These are phyloP conservation scores for Psilocybe mexicana DNA, from an alignment of 1,284 basidiomycete species.

Conservation along the genomic window DNA sequence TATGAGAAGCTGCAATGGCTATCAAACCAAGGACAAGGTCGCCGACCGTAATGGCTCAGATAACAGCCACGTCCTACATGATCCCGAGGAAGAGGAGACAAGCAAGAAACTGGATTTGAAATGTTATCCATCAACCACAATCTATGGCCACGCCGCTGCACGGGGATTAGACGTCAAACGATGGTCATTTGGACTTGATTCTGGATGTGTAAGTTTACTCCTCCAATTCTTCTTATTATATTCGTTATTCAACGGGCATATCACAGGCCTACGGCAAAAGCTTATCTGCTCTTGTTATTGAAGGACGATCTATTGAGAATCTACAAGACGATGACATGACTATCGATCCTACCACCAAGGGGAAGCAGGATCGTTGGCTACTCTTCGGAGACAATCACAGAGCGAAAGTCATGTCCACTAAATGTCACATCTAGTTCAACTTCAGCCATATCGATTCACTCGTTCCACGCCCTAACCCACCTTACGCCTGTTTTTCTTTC, in stretches of 20 bases:
- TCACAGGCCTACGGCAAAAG: constrained; percentile 49
- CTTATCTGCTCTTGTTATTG: constrained; percentile 60
- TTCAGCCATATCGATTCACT: too few relatives aligned
- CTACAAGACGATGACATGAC: constrained; percentile 6
- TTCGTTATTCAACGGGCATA: background rate
- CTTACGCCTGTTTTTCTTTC: too few relatives aligned
- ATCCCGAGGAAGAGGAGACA: constrained; percentile 7
- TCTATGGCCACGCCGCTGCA: constrained; percentile 82
- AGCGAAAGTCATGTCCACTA: constrained; percentile 27
- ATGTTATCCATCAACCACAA: constrained; percentile 75
- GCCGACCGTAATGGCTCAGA: constrained; percentile 1
- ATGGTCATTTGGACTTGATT: constrained; percentile 81
- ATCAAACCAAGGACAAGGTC: constrained; percentile 6
- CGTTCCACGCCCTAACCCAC: too few relatives aligned
- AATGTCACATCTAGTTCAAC: constrained; percentile 4
- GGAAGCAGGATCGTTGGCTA: constrained; percentile 14
- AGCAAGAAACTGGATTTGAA: constrained; percentile 39
- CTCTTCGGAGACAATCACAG: constrained; percentile 30
- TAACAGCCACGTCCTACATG: constrained; percentile 1
- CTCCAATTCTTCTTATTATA: background rate
- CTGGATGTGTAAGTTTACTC: constrained; percentile 66
- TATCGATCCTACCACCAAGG: constrained; percentile 3
- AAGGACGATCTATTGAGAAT: constrained; percentile 5
- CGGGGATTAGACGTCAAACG: constrained; percentile 76
- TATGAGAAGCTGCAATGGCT: constrained; percentile 68